A percentile compares a stretch with the other conserved stretches of the same genome.
phyloP scores from a whole-genome alignment of 2,329 filamentous ascomycete genomes.

The Cytospora schulzeri region DNA sequence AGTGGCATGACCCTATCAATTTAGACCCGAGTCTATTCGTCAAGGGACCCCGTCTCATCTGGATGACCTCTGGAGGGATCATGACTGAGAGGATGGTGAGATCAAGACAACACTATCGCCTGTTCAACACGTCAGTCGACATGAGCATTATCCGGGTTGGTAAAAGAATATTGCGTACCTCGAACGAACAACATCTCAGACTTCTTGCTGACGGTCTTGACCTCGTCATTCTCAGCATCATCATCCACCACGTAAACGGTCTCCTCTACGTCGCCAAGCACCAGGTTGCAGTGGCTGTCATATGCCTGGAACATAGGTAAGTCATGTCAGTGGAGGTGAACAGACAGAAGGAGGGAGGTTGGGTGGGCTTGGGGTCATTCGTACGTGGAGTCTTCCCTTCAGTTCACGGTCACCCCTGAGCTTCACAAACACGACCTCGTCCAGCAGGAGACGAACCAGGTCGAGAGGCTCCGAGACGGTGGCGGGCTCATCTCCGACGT shows the following conservation, averaged over 20 bases:
- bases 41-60: conserved; percentile 2
- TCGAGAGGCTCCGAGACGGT: conserved; percentile 91
- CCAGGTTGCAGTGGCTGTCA: conserved; percentile 96
- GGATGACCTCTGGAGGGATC: background rate
- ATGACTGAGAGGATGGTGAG: conserved; percentile 32
- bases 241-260: conserved; percentile 93
- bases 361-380: conserved; percentile 36
- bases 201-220: conserved; percentile 94
- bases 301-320: conserved; percentile 68
- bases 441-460: conserved; percentile 88
- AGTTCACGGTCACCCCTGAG: conserved; percentile 92
- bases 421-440: conserved; percentile 97
- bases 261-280: conserved; percentile 95
- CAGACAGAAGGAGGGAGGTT: conserved; percentile 2
- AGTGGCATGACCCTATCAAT: background rate
- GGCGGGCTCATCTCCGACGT: conserved; percentile 72
- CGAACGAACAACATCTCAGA: conserved; percentile 98
- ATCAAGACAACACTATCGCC: conserved; percentile 38
- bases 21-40: background rate
- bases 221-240: conserved; percentile 74
- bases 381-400: conserved; percentile 90
- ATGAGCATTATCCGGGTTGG: background rate
- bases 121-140: conserved; percentile 23
- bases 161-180: conserved; percentile 60
- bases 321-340: conserved; percentile 11